Evolutionary conservation across 1,284 basidiomycete species (phyloP).

Genomic region (Cutaneotrichosporon spelunceum): DNA sequence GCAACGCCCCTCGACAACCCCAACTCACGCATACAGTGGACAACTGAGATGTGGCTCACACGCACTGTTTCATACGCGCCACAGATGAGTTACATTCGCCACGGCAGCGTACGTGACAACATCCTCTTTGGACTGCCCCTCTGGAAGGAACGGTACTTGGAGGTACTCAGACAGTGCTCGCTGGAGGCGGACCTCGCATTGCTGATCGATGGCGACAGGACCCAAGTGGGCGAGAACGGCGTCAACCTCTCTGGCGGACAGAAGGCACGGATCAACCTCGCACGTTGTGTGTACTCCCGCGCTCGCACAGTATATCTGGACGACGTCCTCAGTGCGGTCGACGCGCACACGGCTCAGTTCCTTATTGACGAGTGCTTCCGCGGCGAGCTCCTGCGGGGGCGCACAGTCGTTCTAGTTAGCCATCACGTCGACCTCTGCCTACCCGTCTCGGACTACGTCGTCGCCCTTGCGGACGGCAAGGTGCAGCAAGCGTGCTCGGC

Average conservation of each 20-base stretch:
- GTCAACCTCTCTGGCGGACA: slow-evolving; percentile 57
- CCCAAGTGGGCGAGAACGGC: slow-evolving; percentile 82
- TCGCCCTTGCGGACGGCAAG: slow-evolving; percentile 60
- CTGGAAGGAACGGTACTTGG: slow-evolving; percentile 44
- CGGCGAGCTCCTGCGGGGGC: slow-evolving; percentile 58
- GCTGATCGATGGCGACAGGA: slow-evolving; percentile 53
- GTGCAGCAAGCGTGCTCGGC: slow-evolving; percentile 39
- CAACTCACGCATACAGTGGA: slow-evolving; percentile 25
- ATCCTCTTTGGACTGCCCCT: slow-evolving; percentile 52
- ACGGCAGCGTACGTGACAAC: slow-evolving; percentile 49
- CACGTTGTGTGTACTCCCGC: slow-evolving; percentile 72
- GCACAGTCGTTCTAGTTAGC: slow-evolving; percentile 72
- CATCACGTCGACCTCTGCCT: slow-evolving; percentile 61
- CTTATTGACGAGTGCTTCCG: slow-evolving; percentile 46
- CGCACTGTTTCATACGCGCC: slow-evolving; percentile 46
- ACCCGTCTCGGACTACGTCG: slow-evolving; percentile 39
- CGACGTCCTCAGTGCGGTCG: slow-evolving; percentile 50
- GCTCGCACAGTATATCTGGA: slow-evolving; percentile 62
- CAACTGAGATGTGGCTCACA: slow-evolving; percentile 37
- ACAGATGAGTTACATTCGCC: slow-evolving; percentile 49
- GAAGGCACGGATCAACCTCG: slow-evolving; percentile 74
- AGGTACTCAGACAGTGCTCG: slow-evolving; percentile 41
- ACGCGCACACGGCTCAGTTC: slow-evolving; percentile 49
- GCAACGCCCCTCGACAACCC: slow-evolving; percentile 30
- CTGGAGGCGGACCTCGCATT: slow-evolving; percentile 45